phyloP scores from a whole-genome alignment of 1,284 basidiomycete species.

The Cystobasidiaceae sp. region DNA sequence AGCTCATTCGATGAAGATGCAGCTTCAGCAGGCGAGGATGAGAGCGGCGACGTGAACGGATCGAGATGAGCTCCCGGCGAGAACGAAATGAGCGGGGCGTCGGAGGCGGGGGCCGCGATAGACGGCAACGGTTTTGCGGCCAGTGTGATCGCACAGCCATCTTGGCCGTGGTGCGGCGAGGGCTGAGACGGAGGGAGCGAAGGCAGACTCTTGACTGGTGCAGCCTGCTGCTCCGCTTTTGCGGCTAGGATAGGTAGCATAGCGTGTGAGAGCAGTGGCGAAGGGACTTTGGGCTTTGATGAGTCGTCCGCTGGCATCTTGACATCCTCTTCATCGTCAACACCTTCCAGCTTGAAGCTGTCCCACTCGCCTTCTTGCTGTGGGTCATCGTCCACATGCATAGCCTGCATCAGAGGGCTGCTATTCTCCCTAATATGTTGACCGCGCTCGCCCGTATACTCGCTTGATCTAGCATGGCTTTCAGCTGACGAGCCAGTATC shows the following conservation, averaged over 20 bases:
- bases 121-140: no score
- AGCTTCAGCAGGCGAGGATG: conserved; percentile 14
- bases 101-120: no score
- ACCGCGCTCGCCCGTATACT: neutral
- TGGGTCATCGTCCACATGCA: neutral
- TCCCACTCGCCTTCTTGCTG: conserved; percentile 18
- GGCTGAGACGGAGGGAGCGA: no score
- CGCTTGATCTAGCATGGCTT: neutral
- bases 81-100: no score
- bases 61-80: no score
- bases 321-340: conserved; percentile 16
- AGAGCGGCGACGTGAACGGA: no score
- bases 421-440: neutral
- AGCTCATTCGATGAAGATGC: conserved; percentile 4
- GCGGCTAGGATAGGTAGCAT: conserved; percentile 9
- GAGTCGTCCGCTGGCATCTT: no score
- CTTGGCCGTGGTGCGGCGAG: no score
- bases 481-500: conserved; percentile 18
- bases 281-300: neutral
- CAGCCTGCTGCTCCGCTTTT: neutral
- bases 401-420: neutral
- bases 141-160: no score
- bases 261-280: conserved; percentile 1
- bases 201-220: no score
- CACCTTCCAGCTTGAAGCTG: conserved; percentile 26